These are phyloP conservation scores for Exsudoporus frostii DNA, from an alignment of 768 basidiomycete species.

Conservation along the genomic window DNA sequence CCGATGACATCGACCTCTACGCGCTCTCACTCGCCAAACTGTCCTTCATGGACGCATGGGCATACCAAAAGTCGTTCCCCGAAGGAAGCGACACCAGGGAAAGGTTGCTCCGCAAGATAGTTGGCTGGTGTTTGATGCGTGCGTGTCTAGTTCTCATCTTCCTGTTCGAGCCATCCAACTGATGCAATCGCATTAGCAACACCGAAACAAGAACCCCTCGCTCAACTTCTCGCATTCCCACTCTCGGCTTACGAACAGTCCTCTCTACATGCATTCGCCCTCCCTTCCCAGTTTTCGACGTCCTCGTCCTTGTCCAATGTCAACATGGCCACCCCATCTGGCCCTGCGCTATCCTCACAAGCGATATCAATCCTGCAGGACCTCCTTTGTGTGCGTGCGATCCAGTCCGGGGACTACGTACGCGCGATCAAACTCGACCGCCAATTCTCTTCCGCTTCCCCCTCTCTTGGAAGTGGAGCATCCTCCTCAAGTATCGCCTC, in stretches of 20 bases:
- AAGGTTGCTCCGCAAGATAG: slow-evolving; percentile 53
- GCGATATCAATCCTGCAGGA: slow-evolving; percentile 66
- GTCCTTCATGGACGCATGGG: slow-evolving; percentile 71
- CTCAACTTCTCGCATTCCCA: slow-evolving; percentile 62
- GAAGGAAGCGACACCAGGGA: slow-evolving; percentile 53
- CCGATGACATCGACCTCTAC: slow-evolving; percentile 70
- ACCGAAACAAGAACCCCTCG: slow-evolving; percentile 55
- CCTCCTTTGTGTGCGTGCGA: slow-evolving; percentile 72
- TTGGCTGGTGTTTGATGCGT: slow-evolving; percentile 73
- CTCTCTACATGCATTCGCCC: slow-evolving; percentile 54
- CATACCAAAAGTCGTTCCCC: slow-evolving; percentile 66
- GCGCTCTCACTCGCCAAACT: slow-evolving; percentile 61
- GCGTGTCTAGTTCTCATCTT: slow-evolving; percentile 29
- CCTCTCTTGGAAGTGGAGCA: slow-evolving; percentile 17
- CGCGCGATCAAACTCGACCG: slow-evolving; percentile 78
- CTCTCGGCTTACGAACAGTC: slow-evolving; percentile 63
- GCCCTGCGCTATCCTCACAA: slow-evolving; percentile 36
- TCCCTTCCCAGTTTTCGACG: slow-evolving; percentile 38
- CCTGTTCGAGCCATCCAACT: not conserved
- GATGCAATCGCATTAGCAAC: slow-evolving; percentile 39
- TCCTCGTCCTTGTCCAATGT: slow-evolving; percentile 31
- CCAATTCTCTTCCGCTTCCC: slow-evolving; percentile 48
- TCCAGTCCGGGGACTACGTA: slow-evolving; percentile 65
- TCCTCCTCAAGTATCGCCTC: slow-evolving; percentile 20
- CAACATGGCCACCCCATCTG: not conserved